phyloP scores from a whole-genome alignment of 2,329 filamentous ascomycete genomes.

The Penicillium sp. region DNA sequence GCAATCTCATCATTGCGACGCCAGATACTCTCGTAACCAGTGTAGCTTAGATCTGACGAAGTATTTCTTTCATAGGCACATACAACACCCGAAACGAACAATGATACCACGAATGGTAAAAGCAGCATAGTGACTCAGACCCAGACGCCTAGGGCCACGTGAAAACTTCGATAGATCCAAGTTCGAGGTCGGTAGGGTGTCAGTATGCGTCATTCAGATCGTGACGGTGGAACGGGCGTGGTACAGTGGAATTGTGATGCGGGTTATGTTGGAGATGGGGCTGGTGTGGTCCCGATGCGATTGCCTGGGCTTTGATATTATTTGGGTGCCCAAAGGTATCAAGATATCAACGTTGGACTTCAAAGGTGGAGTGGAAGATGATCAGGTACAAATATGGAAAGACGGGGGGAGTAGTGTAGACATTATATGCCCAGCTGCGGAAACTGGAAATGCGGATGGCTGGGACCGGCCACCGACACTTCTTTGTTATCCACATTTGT shows the following conservation, averaged over 20 bases:
- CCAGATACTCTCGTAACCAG: conserved; percentile 2
- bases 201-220: neutral
- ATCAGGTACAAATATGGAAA: neutral
- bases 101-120: neutral
- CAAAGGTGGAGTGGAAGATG: neutral
- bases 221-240: neutral
- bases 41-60: neutral
- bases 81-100: neutral
- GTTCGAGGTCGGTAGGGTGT: neutral
- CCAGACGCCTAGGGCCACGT: neutral
- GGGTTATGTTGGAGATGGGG: conserved; percentile 4
- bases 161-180: neutral
- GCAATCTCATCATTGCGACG: conserved; percentile 31
- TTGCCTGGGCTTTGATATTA: neutral
- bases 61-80: neutral
- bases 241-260: neutral
- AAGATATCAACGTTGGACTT: neutral
- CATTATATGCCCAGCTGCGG: neutral
- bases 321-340: neutral
- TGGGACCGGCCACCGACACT: conserved; percentile 6
- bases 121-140: neutral
- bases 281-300: neutral
- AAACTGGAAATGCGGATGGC: conserved; percentile 12
- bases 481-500: neutral
- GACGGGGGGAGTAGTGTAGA: neutral